Evolutionary conservation across 768 basidiomycete species (phyloP).

Genomic region (Cystoderma amianthinum): DNA sequence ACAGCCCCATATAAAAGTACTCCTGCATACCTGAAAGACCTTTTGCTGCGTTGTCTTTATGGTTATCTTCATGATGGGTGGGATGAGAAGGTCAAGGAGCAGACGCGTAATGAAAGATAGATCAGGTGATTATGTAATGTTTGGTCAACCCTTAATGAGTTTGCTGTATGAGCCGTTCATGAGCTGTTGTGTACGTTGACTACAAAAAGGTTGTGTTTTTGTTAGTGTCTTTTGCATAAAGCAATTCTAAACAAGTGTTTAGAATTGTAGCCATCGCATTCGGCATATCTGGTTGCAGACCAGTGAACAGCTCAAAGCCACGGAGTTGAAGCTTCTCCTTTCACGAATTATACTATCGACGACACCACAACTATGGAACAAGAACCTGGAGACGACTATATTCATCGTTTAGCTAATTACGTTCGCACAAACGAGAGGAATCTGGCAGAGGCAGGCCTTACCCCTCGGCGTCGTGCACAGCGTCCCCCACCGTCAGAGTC

Average conservation of each 20-base stretch:
- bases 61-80: slow-evolving; percentile 79
- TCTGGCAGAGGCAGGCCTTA: slow-evolving; percentile 58
- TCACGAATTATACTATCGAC: too few relatives aligned
- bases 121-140: not conserved
- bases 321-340: too few relatives aligned
- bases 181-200: too few relatives aligned
- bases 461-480: slow-evolving; percentile 40
- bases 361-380: slow-evolving; percentile 29
- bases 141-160: too few relatives aligned
- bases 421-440: slow-evolving; percentile 67
- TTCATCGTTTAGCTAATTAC: slow-evolving; percentile 63
- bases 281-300: too few relatives aligned
- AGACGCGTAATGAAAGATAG: not conserved
- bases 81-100: slow-evolving; percentile 5
- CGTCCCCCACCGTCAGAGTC: slow-evolving; percentile 18
- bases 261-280: too few relatives aligned
- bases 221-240: too few relatives aligned
- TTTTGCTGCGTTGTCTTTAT: slow-evolving; percentile 95
- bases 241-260: too few relatives aligned
- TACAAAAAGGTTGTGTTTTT: too few relatives aligned
- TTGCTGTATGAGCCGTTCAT: too few relatives aligned
- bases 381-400: slow-evolving; percentile 69
- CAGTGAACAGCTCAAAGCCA: too few relatives aligned
- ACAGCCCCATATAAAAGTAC: not conserved
- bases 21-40: slow-evolving; percentile 63